Percentiles rank a stretch among this genome's conserved stretches.
phyloP scores from a whole-genome alignment of 2,329 filamentous ascomycete species.

The Raffaelea albimanens region DNA sequence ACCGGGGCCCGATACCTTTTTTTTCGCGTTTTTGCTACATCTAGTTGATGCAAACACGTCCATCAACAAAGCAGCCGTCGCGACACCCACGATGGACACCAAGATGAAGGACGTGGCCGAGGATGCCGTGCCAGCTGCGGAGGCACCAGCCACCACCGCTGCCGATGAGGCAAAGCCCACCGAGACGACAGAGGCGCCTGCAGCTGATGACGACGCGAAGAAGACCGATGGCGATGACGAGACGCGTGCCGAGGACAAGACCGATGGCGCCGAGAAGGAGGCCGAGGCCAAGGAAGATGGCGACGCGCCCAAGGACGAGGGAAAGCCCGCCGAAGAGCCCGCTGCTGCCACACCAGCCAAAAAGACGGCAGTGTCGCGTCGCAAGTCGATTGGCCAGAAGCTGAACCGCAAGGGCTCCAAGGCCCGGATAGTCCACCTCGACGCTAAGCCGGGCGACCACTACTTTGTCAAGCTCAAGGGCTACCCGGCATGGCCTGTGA shows the following conservation, averaged over 20 bases:
- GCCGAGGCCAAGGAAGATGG: slow-evolving; percentile 12
- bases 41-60: neutral
- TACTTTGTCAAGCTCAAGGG: slow-evolving; percentile 92
- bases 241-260: slow-evolving; percentile 1
- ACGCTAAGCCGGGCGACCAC: slow-evolving; percentile 84
- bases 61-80: neutral
- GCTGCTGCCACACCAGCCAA: slow-evolving; percentile 23
- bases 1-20: neutral
- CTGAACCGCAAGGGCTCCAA: slow-evolving; percentile 78
- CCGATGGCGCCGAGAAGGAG: slow-evolving; percentile 15
- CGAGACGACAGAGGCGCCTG: neutral
- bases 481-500: slow-evolving; percentile 86
- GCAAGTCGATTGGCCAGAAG: slow-evolving; percentile 74
- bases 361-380: slow-evolving; percentile 41
- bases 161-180: slow-evolving; percentile 6
- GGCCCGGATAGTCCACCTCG: slow-evolving; percentile 58
- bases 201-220: slow-evolving; percentile 1
- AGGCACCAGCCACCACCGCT: neutral
- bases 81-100: slow-evolving; percentile 4
- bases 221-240: slow-evolving; percentile 9
- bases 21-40: too few relatives aligned
- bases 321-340: slow-evolving; percentile 6
- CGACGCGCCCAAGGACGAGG: slow-evolving; percentile 15
- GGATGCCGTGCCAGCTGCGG: slow-evolving; percentile 5
- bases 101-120: slow-evolving; percentile 9